Evolutionary conservation across 805 yeast species (phyloP), one percentile per base, ranked within the genome.

Genomic region (Kazachstania africana): DNA sequence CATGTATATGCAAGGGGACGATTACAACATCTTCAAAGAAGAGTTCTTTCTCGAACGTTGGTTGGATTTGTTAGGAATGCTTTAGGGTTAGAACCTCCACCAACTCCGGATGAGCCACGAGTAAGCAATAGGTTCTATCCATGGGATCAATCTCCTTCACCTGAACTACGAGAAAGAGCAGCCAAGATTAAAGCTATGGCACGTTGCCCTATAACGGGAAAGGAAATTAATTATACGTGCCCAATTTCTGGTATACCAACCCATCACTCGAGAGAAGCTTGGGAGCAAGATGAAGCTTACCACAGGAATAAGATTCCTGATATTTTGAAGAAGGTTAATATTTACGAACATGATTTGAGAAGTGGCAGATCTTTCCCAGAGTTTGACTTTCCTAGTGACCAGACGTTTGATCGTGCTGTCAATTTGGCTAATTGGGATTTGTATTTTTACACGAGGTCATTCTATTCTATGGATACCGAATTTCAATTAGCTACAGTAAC

Each of bases 211-310:
- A 91, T 87, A 10, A 88, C 97, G 0, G 67, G 75, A n/a, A 70
- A 75, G 41, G 79, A 80, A 28, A 83, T 91, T 37, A 68, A 76
- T 43, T 91, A 68, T 55, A 84, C 91, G 2, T 91, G 97, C 60
- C 98, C 98, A 3, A 62, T 71, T 35, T 81, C 95, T 6, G 99
- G 99, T 5, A 85, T 91, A 32, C 99, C 99, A 17, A 91, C 99
- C 3, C 99, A 91, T 55, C 93, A 83, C 51, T 76, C 84, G 12
- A 68, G 68, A 49, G 85, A 79, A 43, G 95, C 95, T 1, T 91
- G 96, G 95, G 78, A 77, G 48, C 59, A 63, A 33, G 98, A 91
- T 55, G 62, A 51, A 6, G 74, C 70, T 13, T 87, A 87, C 53
- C 95, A 83, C 47, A 48, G 62, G 22, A 53, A 71, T 21, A 70